Conservation (phyloP, 2,329 filamentous ascomycete species). For the Didymella sp. region DNA sequence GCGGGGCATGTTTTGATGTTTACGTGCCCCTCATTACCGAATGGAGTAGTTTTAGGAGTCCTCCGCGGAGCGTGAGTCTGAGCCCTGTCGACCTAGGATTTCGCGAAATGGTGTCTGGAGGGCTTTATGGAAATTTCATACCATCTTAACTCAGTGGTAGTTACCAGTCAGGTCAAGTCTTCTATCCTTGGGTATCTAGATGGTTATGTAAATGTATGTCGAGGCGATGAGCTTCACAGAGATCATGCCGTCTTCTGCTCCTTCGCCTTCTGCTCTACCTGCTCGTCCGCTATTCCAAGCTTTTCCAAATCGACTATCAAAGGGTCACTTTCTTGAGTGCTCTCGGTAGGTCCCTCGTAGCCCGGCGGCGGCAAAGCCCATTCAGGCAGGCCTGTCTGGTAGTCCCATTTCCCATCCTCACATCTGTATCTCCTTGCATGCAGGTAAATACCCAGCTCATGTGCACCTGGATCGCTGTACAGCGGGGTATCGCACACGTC, state of each 20-base stretch:
- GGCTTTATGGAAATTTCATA: neutral
- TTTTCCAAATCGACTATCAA: conserved; percentile 54
- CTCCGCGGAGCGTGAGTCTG: conserved; percentile 2
- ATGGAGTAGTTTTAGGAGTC: conserved; percentile 24
- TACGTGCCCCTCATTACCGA: conserved; percentile 27
- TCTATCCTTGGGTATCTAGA: conserved; percentile 9
- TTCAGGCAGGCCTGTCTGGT: conserved; percentile 79
- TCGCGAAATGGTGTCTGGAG: neutral
- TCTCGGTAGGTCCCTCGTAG: conserved; percentile 72
- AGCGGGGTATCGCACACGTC: conserved; percentile 83
- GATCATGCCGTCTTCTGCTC: neutral
- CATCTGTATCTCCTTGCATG: conserved; percentile 92
- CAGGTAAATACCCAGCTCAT: conserved; percentile 92
- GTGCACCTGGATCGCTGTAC: conserved; percentile 88
- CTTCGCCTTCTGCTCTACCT: conserved; percentile 6
- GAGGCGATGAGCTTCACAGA: neutral
- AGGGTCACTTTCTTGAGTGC: conserved; percentile 59
- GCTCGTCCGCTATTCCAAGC: conserved; percentile 46
- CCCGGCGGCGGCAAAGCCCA: conserved; percentile 87
- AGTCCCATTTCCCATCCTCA: conserved; percentile 81
- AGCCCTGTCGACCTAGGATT: neutral
- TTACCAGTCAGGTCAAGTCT: neutral
- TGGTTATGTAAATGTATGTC: neutral
- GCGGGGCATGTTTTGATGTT: conserved; percentile 22
- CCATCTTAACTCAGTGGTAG: neutral